Evolutionary conservation across 164 flowering plant genomes (phyloP), one percentile per base, ranked within the genome.

Genomic region (Umbilicus rupestris): DNA sequence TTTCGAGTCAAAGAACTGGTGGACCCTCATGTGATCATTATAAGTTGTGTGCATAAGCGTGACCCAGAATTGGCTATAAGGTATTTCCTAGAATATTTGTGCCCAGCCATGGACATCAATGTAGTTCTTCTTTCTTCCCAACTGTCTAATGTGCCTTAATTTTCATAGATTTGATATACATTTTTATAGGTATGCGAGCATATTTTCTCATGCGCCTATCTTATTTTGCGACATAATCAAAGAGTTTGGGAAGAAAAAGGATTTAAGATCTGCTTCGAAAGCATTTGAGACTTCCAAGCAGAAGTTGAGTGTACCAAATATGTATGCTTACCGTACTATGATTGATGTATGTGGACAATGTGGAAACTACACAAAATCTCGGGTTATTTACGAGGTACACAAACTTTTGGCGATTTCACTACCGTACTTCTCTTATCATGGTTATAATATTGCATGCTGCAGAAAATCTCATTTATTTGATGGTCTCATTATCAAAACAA

Each of bases 271-370:
- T 71, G 94, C 96, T 62, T 73, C 87, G 75, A 65, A 64, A 79
- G 91, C 77, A 31, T 92, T 81, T 83, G 88, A 85, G 75, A 81
- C 75, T 12, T 83, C 83, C 69, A 86, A 83, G 73, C 67, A 80
- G 70, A 75, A 77, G 39, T 69, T 72, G 59, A 73, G 42, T 60
- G 72, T 73, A 63, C 85, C 87, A 39, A 89, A 88, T 67, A 88
- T 88, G 96, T 87, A 81, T 67, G 70, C 75, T 58, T 86, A 77
- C 76, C 93, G 98, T 69, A 73, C 86, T 69, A 80, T 87, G 46
- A 88, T 92, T 69, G 98, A 92, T 76, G 89, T 76, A 62, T 89
- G 98, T 78, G 98, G 96, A 70, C 80, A 75, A 68, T 89, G 92
- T 75, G 83, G 85, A 37, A 83, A 89, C 73, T 78, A 39, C 76